Conservation (phyloP, 345 rosid genomes). For the Camelina laxa region DNA sequence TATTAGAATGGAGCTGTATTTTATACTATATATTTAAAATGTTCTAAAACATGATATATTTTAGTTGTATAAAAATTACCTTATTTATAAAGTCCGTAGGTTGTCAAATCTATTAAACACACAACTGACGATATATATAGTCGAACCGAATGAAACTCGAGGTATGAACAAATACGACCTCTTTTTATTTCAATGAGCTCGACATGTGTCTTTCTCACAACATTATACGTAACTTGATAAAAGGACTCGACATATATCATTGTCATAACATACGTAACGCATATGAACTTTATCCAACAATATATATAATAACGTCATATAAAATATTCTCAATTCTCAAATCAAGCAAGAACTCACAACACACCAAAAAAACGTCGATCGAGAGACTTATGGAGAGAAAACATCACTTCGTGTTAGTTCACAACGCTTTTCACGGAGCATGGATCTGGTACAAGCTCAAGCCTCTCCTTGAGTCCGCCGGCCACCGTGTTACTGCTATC, state of each 20-base stretch:
- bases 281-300: constrained; percentile 2
- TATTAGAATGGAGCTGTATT: too few species aligned
- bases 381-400: constrained; percentile 30
- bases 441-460: constrained; percentile 51
- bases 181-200: too few species aligned
- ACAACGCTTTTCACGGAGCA: constrained; percentile 47
- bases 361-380: not conserved
- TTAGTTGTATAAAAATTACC: too few species aligned
- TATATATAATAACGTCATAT: not conserved
- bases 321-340: not conserved
- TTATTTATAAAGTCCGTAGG: too few species aligned
- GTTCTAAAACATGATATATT: too few species aligned
- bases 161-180: too few species aligned
- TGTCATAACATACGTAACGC: constrained; percentile 5
- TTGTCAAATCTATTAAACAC: not conserved
- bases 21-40: too few species aligned
- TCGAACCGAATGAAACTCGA: too few species aligned
- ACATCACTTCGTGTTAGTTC: constrained; percentile 46
- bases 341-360: constrained; percentile 1
- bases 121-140: not conserved
- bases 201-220: too few species aligned
- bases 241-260: too few species aligned
- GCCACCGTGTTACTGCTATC: constrained; percentile 46
- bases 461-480: constrained; percentile 44
- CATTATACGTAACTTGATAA: not conserved